These are phyloP conservation scores for Crucibulum laeve DNA, from an alignment of 768 basidiomycete species.

Conservation along the genomic window DNA sequence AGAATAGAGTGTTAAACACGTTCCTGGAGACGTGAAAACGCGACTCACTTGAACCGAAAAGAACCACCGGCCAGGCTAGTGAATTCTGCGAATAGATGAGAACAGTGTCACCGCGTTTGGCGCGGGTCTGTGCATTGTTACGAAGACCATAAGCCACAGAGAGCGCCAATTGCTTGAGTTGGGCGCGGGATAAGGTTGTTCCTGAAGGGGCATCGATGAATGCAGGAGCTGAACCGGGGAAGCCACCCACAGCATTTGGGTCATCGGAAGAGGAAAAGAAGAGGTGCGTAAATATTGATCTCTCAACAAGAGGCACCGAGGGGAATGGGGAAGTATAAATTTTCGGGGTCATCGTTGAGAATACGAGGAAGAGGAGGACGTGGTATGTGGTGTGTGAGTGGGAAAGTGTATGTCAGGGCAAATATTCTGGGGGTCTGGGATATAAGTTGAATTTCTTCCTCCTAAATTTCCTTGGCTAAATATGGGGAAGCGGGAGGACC, in stretches of 20 bases:
- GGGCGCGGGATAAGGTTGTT: constrained; percentile 48
- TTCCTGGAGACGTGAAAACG: constrained; percentile 1
- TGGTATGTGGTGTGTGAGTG: not conserved
- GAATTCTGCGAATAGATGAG: constrained; percentile 71
- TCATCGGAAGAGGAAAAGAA: constrained; percentile 28
- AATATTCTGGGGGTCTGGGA: not conserved
- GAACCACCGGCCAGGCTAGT: constrained; percentile 42
- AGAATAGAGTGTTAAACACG: constrained; percentile 5
- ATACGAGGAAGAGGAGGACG: constrained; percentile 6
- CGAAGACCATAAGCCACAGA: constrained; percentile 56
- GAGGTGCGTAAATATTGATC: constrained; percentile 48
- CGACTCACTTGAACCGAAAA: constrained; percentile 39
- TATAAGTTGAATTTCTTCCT: no score
- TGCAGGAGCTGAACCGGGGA: constrained; percentile 40
- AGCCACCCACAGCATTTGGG: constrained; percentile 33
- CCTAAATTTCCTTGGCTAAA: no score
- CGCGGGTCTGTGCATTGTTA: constrained; percentile 28
- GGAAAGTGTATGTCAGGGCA: not conserved
- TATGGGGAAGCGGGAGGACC: no score
- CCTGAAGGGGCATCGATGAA: constrained; percentile 67
- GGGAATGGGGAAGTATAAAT: constrained; percentile 46
- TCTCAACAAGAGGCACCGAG: constrained; percentile 28
- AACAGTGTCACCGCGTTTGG: constrained; percentile 49
- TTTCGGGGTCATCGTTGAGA: constrained; percentile 28
- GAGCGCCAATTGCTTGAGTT: constrained; percentile 49